Evolutionary conservation across 352 stramenopile species (phyloP).

Genomic region (Phytophthora cactorum): DNA sequence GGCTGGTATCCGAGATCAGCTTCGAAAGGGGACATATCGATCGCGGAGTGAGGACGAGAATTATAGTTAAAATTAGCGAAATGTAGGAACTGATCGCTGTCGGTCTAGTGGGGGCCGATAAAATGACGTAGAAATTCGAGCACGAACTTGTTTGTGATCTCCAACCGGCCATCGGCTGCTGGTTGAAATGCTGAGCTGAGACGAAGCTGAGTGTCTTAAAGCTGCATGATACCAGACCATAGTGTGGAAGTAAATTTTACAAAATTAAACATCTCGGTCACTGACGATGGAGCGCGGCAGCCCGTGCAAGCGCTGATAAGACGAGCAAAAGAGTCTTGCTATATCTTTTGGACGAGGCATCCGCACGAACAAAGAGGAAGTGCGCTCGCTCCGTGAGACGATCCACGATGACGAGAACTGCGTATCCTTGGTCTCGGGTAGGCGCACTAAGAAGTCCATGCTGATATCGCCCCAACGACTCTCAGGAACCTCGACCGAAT

Average conservation of each 20-base stretch:
- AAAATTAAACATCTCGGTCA: background rate
- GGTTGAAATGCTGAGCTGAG: background rate
- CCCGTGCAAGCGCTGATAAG: background rate
- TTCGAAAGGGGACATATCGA: background rate
- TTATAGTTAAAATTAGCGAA: background rate
- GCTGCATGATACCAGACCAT: background rate
- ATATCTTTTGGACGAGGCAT: background rate
- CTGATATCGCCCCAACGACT: background rate
- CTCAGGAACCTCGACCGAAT: background rate
- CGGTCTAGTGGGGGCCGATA: background rate
- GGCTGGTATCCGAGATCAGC: background rate
- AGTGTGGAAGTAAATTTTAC: background rate
- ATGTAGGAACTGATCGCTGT: background rate
- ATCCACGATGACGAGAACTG: background rate
- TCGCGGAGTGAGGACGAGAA: background rate
- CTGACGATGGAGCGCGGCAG: background rate
- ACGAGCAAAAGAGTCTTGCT: background rate
- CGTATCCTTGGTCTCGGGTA: background rate
- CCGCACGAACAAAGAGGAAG: background rate
- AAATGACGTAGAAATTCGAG: background rate
- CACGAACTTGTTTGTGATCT: background rate
- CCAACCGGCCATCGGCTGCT: background rate
- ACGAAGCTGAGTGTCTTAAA: background rate
- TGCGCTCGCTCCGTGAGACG: background rate
- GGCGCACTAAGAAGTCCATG: background rate